Base-by-base conservation (phyloP, 352 stramenopile genomes). In the Aphanomyces cochlioides region DNA sequence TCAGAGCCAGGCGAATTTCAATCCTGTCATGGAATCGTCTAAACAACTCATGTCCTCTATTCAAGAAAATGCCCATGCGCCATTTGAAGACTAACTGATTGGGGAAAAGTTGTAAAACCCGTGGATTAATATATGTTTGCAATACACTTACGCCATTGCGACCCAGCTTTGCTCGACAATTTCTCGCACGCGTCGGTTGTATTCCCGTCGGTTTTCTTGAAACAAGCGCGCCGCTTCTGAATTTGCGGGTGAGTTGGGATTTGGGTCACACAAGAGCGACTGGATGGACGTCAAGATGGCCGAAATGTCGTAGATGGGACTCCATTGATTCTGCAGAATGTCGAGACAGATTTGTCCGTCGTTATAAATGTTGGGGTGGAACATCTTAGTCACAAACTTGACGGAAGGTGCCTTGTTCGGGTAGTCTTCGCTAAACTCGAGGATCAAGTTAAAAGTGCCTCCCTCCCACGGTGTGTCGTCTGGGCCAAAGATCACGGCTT, bases 301-400 rank as follows among this genome's bases (percentile, higher is more conserved):
- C 37, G 93, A 98, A 77, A 99, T 99, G 76, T 99, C 97, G 79
- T 99, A 99, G 79, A 99, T 99, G 15, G 97, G 98, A 79, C 92
- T 98, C 97, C 97, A 99, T 79, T 99, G 97, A 83, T 99, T 99
- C 79, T 99, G 97, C 74, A 99, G 85, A 79, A 99, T 99, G 77
- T 99, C 98, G 61, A 99, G 80, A 83, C 94, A 98, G 72, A 98
- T 98, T 74, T 92, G 83, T 19, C 88, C 89, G 73, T 95, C 87
- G 47, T 90, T 92, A 78, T 96, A 96, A 66, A 95, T 99, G 82
- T 99, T 99, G 10, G 98, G 97, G 80, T 99, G 98, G 80, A 99
- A 99, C 87, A 99, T 98, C 81, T 98, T 98, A 12, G 97, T 99
- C 53, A 99, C 88, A 78, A 99, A 99, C 56, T 96, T 94, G 54